Conservation (phyloP, 768 basidiomycete genomes). For the Mycena leptocephala region DNA sequence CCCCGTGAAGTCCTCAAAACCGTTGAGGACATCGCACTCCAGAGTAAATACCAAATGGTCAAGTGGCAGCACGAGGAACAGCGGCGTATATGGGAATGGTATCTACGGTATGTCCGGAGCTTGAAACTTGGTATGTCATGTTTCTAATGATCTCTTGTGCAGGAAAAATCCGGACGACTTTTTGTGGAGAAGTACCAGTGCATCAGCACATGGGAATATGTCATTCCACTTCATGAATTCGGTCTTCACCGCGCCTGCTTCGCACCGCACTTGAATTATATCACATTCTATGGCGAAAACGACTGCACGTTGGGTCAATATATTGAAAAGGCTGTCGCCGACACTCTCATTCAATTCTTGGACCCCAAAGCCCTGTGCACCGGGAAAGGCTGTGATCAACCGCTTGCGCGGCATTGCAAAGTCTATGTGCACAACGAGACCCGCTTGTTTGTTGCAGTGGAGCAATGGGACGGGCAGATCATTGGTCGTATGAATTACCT, state of each 20-base stretch:
- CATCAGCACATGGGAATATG: slow-evolving; percentile 86
- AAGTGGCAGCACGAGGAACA: slow-evolving; percentile 91
- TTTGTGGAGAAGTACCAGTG: slow-evolving; percentile 94
- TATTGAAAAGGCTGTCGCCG: slow-evolving; percentile 85
- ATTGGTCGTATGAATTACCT: slow-evolving; percentile 67
- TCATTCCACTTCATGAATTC: slow-evolving; percentile 81
- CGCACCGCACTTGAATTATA: slow-evolving; percentile 79
- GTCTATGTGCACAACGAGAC: slow-evolving; percentile 94
- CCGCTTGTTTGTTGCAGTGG: slow-evolving; percentile 87
- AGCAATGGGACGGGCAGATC: slow-evolving; percentile 90
- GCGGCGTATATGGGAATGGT: slow-evolving; percentile 96
- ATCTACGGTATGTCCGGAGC: slow-evolving; percentile 63
- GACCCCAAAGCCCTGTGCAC: slow-evolving; percentile 86
- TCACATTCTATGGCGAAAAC: slow-evolving; percentile 94
- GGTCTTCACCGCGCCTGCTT: slow-evolving; percentile 84
- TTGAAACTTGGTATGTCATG: not conserved
- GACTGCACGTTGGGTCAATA: slow-evolving; percentile 95
- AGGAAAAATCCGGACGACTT: slow-evolving; percentile 87
- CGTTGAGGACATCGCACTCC: slow-evolving; percentile 77
- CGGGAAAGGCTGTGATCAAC: slow-evolving; percentile 89
- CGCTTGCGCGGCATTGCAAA: slow-evolving; percentile 87
- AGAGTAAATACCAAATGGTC: slow-evolving; percentile 79
- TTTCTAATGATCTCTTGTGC: not conserved
- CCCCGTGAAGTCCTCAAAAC: slow-evolving; percentile 70
- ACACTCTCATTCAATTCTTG: slow-evolving; percentile 77